Base-by-base conservation (phyloP, 1,284 basidiomycete genomes). In the Spongispora temasekensis region DNA sequence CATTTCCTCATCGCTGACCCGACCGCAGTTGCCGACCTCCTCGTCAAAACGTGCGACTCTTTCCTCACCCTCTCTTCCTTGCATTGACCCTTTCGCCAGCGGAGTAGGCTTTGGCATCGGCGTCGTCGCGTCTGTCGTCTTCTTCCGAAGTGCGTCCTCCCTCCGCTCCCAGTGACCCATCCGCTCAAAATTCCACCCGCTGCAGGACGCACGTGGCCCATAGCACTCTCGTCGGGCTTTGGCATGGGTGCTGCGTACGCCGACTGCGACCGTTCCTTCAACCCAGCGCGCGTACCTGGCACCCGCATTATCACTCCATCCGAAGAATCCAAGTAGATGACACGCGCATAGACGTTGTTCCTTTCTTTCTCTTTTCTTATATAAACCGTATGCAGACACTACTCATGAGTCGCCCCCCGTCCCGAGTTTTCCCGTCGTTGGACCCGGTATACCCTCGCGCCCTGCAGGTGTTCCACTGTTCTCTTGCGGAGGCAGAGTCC, bases 201-300 rank as follows among this genome's bases (percentile, higher is more conserved):
- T n/a, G 32, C 50, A 98, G 96, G 97, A 81, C 93, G 96, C 67
- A 93, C 92, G 72, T 98, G 95, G 94, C 97, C 97, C 27, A 91
- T 98, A 64, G 91, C 94, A 62, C 87, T 98, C 61, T 86, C 93
- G 8, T 95, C 95, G 23, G 96, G 97, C 64, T 97, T 93, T 74
- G 95, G 93, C 52, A 82, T 88, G 53, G 94, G 94, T 63, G 88
- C 89, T 60, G 93, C 94, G 52, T 97, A 96, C 77, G 94, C 94
- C 31, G 93, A 98, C 85, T 98, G 95, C 80, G 95, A 98, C 81
- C 90, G 94, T 66, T 92, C 93, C 25, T 97, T 98, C 85, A 97
- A 97, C 81, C 93, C 95, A 21, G 91, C 95, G 63, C 87, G 94
- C 70, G 88, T 97, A 73, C 91, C 95, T 40, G 95, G 95, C 66